A percentile compares a stretch with the other conserved stretches of the same genome.
These are phyloP conservation scores for Leishmania arabica DNA, from an alignment of 208 protist genomes.

Conservation along the genomic window DNA sequence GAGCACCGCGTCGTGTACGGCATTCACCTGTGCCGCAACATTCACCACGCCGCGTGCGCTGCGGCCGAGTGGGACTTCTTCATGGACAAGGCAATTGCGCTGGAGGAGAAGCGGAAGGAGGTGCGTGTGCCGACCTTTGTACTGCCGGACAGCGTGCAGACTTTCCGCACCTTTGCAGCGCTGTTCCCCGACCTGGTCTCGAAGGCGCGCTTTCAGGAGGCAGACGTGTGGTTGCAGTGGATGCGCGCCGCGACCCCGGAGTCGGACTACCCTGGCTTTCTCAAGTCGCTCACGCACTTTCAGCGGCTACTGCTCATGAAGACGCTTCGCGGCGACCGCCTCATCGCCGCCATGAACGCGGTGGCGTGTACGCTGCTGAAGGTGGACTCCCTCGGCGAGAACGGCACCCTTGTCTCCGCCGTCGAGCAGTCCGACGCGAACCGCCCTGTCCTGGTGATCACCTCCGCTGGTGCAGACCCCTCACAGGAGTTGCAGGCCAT, in stretches of 20 bases:
- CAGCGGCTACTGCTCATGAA: slow-evolving; percentile 96
- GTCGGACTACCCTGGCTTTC: slow-evolving; percentile 78
- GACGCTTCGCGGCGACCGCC: slow-evolving; percentile 95
- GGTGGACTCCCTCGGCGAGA: slow-evolving; percentile 78
- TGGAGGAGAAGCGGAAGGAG: slow-evolving; percentile 53
- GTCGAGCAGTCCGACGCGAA: slow-evolving; percentile 51
- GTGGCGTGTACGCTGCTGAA: slow-evolving; percentile 80
- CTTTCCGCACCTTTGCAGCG: slow-evolving; percentile 75
- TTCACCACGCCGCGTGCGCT: slow-evolving; percentile 67
- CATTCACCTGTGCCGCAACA: slow-evolving; percentile 92
- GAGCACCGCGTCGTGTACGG: slow-evolving; percentile 95
- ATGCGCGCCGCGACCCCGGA: slow-evolving; percentile 88
- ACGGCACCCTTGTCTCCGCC: slow-evolving; percentile 53
- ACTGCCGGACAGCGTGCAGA: slow-evolving; percentile 78
- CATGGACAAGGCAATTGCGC: slow-evolving; percentile 51
- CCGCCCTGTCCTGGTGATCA: slow-evolving; percentile 94
- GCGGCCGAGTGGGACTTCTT: slow-evolving; percentile 95
- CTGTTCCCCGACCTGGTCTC: slow-evolving; percentile 73
- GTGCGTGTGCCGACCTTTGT: slow-evolving; percentile 90
- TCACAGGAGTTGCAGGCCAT: slow-evolving; percentile 94
- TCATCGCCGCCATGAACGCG: slow-evolving; percentile 93
- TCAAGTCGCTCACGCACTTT: slow-evolving; percentile 91
- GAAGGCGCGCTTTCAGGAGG: slow-evolving; percentile 84
- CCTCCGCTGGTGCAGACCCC: slow-evolving; percentile 95
- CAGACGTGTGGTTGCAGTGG: slow-evolving; percentile 94